A percentile compares a stretch with the other conserved stretches of the same genome.
phyloP scores from a whole-genome alignment of 495 filamentous ascomycete species.

The Pseudoneurospora amorphoporcata region DNA sequence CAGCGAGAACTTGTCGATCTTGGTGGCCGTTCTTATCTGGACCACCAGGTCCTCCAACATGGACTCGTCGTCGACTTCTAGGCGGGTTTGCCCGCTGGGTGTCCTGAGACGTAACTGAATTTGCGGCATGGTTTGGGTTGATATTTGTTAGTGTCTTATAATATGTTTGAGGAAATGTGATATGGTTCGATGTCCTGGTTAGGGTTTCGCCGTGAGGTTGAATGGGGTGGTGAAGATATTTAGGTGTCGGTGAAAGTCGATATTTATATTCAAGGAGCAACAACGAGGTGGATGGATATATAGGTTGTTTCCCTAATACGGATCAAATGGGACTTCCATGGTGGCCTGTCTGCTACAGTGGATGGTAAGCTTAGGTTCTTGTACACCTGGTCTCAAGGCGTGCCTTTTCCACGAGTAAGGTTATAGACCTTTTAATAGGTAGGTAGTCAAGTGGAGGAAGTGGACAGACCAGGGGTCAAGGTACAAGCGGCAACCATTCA shows the following conservation, averaged over 20 bases:
- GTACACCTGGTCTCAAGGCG: neutral
- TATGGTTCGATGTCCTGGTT: neutral
- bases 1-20: constrained; percentile 49
- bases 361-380: neutral
- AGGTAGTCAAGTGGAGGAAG: neutral
- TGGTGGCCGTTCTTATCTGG: constrained; percentile 26
- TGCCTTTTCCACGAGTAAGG: neutral
- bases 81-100: constrained; percentile 31
- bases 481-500: neutral
- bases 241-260: neutral
- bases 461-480: neutral
- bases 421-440: neutral
- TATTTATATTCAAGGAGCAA: neutral
- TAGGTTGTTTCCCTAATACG: neutral
- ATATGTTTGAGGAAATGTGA: neutral
- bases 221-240: neutral
- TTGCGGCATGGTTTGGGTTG: neutral
- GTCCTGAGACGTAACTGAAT: constrained; percentile 31
- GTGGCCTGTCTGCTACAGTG: neutral
- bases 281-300: neutral
- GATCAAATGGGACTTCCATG: neutral
- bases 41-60: constrained; percentile 45
- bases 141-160: neutral
- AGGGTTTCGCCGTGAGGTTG: neutral
- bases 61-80: constrained; percentile 55